Conservation (phyloP, 352 stramenopile species). For the Phytophthora fragariaefolia region DNA sequence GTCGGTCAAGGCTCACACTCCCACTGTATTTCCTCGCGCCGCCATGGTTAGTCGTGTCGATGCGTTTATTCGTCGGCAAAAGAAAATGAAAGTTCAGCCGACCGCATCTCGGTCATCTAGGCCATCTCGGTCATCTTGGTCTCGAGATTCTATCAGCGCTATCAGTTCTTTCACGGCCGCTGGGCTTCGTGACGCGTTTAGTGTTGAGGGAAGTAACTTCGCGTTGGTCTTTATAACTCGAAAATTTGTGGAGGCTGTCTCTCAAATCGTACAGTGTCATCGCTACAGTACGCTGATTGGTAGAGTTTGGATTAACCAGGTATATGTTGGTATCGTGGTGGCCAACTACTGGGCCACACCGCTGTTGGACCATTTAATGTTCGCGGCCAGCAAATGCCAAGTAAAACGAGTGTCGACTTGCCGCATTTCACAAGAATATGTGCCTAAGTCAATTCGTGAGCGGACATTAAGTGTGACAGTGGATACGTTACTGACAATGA, state of each 20-base stretch:
- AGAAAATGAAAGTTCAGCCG: conserved; percentile 2
- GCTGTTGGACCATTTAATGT: conserved; percentile 25
- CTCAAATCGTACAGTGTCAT: conserved; percentile 53
- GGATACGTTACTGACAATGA: conserved; percentile 12
- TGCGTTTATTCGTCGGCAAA: not conserved
- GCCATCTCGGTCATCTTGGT: not conserved
- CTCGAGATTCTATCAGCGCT: too few species aligned
- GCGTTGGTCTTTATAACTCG: conserved; percentile 21
- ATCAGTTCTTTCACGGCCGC: conserved; percentile 9
- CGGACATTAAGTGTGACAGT: conserved; percentile 32
- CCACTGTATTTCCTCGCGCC: conserved; percentile 23
- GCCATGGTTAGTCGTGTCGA: conserved; percentile 13
- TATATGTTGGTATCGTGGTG: conserved; percentile 47
- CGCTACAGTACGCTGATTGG: conserved; percentile 46
- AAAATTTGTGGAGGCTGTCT: conserved; percentile 17
- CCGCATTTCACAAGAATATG: not conserved
- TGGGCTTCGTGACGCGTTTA: conserved; percentile 13
- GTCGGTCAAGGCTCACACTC: conserved; percentile 15
- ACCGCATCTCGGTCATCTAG: not conserved
- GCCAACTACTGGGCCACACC: conserved; percentile 46
- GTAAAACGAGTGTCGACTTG: not conserved
- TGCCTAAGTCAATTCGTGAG: conserved; percentile 16
- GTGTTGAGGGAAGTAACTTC: conserved; percentile 31
- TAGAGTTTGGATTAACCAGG: conserved; percentile 53
- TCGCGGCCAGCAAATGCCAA: not conserved